phyloP scores from a whole-genome alignment of 1,284 basidiomycete genomes.

The Pyrrhoderma lamaoense region DNA sequence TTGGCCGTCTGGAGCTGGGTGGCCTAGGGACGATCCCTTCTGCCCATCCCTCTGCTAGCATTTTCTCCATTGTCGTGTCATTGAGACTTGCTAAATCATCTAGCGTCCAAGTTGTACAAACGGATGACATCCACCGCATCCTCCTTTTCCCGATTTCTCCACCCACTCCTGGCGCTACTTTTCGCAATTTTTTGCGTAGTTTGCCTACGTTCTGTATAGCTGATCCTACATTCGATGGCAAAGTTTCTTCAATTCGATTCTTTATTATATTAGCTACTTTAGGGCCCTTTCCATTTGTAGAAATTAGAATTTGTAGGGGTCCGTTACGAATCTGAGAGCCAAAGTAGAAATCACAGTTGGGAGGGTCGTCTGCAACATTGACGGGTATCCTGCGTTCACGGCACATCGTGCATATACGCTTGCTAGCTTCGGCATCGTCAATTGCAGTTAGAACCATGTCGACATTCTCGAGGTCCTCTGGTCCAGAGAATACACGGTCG shows the following conservation, averaged over 20 bases:
- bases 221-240: constrained; percentile 70
- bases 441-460: constrained; percentile 96
- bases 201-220: constrained; percentile 79
- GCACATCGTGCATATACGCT: constrained; percentile 67
- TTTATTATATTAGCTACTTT: constrained; percentile 84
- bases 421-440: constrained; percentile 73
- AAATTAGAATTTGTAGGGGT: constrained; percentile 92
- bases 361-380: constrained; percentile 95
- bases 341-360: constrained; percentile 97
- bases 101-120: constrained; percentile 83
- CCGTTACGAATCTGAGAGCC: constrained; percentile 89
- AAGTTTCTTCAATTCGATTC: constrained; percentile 55
- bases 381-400: constrained; percentile 72
- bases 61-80: constrained; percentile 47
- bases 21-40: constrained; percentile 33
- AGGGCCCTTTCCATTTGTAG: constrained; percentile 91
- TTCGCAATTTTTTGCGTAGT: constrained; percentile 60
- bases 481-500: constrained; percentile 57
- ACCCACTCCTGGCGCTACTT: constrained; percentile 73
- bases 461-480: constrained; percentile 52
- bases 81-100: constrained; percentile 68
- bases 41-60: constrained; percentile 70
- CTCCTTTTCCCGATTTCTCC: constrained; percentile 62
- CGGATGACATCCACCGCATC: constrained; percentile 93
- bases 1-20: neutral